Evolutionary conservation across 2,329 filamentous ascomycete species (phyloP), one percentile per base, ranked within the genome.

Genomic region (Ascochyta pisi): DNA sequence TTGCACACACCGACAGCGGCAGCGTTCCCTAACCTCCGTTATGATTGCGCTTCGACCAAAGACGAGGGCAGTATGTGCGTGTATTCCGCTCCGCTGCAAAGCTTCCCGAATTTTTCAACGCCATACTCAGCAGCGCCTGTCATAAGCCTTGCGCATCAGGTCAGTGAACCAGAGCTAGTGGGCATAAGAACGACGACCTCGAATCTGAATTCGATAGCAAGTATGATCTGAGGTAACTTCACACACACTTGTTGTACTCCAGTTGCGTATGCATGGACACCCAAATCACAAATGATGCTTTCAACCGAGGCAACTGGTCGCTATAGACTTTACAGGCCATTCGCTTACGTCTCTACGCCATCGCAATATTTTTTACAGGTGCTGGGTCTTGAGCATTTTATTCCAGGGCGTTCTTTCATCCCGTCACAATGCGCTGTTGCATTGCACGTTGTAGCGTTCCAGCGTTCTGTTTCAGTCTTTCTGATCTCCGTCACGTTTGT

Each of bases 101-200:
- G 59, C 10, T 58, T 69, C 7, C 59, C 64, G 15, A 67, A 58
- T 22, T 67, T 68, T 41, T 66, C 67, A 16, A 58, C 51, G 3
- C 24, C 48, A 8, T 64, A 61, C n/a, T 53, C 58, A 6, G 48
- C 61, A 51, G 54, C 61, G 24, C 54, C 43, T 19, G 4, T 34
- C 4, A 37, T 55, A 4, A 61, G 53, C n/a, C 54, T 68, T 15
- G 58, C 66, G 33, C 68, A 71, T 49, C 65, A 68, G 46, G 66
- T 74, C 29, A 72, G 67, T 16, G 71, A 75, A 50, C 73, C 73
- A 7, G 73, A 76, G 42, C 58, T 75, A 13, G 69, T 74, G 6
- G 71, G 73, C 15, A 68, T 76, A 16, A 67, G 70, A 34, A 64
- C 68, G 6, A 65, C 68, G 3, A 62, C 69, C 3, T 63, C 69